These are phyloP conservation scores for Aspergillus sp. DNA, from an alignment of 2,329 filamentous ascomycete species.

Conservation along the genomic window DNA sequence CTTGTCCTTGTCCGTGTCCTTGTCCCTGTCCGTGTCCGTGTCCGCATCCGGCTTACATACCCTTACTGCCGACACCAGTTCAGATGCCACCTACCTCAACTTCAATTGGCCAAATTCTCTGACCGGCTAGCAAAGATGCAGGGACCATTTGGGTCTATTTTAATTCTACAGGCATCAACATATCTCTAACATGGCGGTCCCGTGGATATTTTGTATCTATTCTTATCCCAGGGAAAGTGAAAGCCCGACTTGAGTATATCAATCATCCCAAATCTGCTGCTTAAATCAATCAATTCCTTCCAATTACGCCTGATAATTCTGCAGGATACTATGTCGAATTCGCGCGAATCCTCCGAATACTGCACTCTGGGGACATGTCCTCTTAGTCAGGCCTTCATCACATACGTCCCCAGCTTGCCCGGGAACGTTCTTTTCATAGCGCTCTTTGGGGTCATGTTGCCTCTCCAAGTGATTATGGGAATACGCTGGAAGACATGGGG, in stretches of 20 bases:
- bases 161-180: no score
- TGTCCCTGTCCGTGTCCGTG: conserved; percentile 1
- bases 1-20: conserved; percentile 1
- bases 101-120: neutral
- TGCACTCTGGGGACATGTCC: conserved; percentile 32
- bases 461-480: conserved; percentile 34
- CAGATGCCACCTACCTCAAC: neutral
- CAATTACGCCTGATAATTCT: conserved; percentile 2
- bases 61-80: no score
- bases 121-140: no score
- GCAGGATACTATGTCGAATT: no score
- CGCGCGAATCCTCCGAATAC: no score
- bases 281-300: neutral
- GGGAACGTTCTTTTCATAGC: conserved; percentile 46
- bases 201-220: no score
- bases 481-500: conserved; percentile 40
- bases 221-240: no score
- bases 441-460: conserved; percentile 41
- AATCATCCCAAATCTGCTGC: neutral
- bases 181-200: no score
- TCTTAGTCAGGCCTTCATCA: conserved; percentile 35
- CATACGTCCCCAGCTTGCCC: conserved; percentile 45
- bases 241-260: no score
- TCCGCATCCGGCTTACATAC: neutral
- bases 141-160: no score